phyloP scores from a whole-genome alignment of 2,329 filamentous ascomycete species.

The Arthrobotrys musiformis region DNA sequence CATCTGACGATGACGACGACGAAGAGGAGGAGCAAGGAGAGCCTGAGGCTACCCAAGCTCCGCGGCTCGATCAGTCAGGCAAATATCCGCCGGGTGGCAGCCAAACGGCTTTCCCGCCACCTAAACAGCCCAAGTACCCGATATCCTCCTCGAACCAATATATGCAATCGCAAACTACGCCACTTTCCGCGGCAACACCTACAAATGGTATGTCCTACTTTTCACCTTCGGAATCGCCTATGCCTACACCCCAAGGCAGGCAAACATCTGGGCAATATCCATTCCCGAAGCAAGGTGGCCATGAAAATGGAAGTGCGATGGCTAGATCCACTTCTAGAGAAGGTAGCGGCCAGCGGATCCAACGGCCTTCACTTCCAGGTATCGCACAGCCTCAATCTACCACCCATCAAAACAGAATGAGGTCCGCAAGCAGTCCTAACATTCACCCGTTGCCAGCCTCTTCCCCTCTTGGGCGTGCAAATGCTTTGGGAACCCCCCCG shows the following conservation, averaged over 20 bases:
- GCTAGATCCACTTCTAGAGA: constrained; percentile 83
- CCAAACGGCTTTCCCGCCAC: constrained; percentile 30
- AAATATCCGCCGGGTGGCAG: constrained; percentile 31
- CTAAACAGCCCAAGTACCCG: constrained; percentile 52
- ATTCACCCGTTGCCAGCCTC: constrained; percentile 79
- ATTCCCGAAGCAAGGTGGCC: constrained; percentile 69
- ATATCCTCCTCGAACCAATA: constrained; percentile 44
- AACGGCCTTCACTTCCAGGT: constrained; percentile 82
- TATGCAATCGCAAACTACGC: constrained; percentile 57
- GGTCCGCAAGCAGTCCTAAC: constrained; percentile 94
- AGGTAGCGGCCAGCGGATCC: constrained; percentile 66
- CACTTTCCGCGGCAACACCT: constrained; percentile 60
- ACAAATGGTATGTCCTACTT: constrained; percentile 86
- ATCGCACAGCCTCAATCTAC: constrained; percentile 67
- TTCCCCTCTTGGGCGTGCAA: constrained; percentile 66
- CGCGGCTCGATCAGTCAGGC: constrained; percentile 59
- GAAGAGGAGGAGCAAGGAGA: constrained; percentile 69
- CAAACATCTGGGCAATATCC: constrained; percentile 77
- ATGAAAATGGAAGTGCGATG: constrained; percentile 73
- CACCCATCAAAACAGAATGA: constrained; percentile 76
- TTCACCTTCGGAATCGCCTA: constrained; percentile 84
- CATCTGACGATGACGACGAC: constrained; percentile 63
- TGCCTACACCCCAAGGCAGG: constrained; percentile 70
- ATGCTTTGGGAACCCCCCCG: constrained; percentile 66
- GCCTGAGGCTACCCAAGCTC: constrained; percentile 10